phyloP scores from a whole-genome alignment of 2,329 filamentous ascomycete genomes.

The Fusarium fujikuroi region DNA sequence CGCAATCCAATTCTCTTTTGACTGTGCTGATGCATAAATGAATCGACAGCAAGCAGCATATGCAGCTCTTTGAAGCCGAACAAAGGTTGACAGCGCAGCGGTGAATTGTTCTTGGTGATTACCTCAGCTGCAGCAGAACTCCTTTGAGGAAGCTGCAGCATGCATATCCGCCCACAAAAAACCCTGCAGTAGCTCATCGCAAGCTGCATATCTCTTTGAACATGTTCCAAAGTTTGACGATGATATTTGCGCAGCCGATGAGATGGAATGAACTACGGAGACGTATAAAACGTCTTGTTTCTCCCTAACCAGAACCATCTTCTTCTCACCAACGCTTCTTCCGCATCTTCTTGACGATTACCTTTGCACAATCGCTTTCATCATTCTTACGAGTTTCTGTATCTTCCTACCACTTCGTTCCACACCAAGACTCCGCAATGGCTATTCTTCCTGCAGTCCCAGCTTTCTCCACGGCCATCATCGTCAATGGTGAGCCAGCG shows the following conservation, averaged over 20 bases:
- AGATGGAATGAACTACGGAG: too few relatives aligned
- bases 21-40: fast-evolving
- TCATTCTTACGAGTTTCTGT: neutral
- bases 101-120: neutral
- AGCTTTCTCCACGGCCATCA: neutral
- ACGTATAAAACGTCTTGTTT: neutral
- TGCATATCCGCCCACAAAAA: neutral
- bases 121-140: neutral
- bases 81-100: neutral
- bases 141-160: neutral
- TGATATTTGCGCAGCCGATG: fast-evolving
- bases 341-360: neutral
- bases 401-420: neutral
- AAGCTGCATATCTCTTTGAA: neutral
- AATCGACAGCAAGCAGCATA: neutral
- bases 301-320: neutral
- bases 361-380: too few relatives aligned
- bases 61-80: neutral
- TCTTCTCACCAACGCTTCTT: neutral
- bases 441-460: neutral
- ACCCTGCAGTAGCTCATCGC: neutral
- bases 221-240: neutral
- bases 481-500: neutral
- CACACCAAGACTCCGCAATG: neutral
- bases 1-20: fast-evolving